Evolutionary conservation across 768 basidiomycete species (phyloP).

Genomic region (Sporobolomyces phaffii): DNA sequence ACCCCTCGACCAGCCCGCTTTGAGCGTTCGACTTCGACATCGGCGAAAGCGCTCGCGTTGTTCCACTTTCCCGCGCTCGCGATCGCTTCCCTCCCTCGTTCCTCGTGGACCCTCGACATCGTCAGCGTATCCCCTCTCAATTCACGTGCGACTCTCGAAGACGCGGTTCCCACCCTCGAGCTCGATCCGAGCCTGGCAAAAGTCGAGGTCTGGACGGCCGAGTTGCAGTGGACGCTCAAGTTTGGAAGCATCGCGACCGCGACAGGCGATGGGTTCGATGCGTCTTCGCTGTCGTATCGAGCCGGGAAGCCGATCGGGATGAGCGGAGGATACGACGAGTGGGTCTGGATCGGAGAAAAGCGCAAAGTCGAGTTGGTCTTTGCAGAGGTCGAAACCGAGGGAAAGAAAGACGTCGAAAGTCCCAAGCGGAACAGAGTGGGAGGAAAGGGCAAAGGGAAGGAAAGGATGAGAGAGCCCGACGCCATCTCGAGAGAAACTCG

Average conservation of each 20-base stretch:
- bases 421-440: background rate
- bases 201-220: background rate
- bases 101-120: background rate
- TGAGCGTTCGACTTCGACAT: background rate
- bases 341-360: conserved; percentile 2
- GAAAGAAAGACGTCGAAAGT: background rate
- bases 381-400: background rate
- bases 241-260: conserved; percentile 2
- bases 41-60: conserved; percentile 3
- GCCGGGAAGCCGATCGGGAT: background rate
- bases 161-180: background rate
- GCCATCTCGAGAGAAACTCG: too few species aligned
- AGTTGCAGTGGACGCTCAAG: background rate
- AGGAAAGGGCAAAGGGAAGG: background rate
- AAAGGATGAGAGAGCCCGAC: background rate
- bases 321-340: background rate
- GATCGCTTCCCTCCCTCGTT: conserved; percentile 3
- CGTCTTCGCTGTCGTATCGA: background rate
- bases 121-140: background rate
- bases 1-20: background rate
- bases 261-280: too few species aligned
- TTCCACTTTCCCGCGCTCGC: background rate
- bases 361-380: conserved; percentile 8
- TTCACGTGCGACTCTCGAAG: background rate
- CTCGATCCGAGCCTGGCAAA: background rate